Base-by-base conservation (phyloP, 768 basidiomycete species). In the Suillus alpinus region DNA sequence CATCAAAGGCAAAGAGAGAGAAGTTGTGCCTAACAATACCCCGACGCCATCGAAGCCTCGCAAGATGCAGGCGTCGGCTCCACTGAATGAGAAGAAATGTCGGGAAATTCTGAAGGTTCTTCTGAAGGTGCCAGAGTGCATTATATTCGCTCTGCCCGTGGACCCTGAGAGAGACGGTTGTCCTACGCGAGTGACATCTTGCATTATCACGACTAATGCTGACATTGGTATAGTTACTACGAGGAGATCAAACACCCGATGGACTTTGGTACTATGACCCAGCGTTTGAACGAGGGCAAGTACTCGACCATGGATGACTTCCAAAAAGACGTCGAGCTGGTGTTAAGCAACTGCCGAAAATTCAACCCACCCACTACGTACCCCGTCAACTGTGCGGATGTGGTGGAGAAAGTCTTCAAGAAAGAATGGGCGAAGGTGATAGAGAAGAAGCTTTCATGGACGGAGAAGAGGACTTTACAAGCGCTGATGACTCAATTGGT, bases 211-310 rank as follows among this genome's bases (percentile, higher is more conserved):
- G 12, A 12, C 29, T 59, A 36, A 7, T 40, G 32, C 36, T 60
- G 55, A 65, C 34, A 41, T 47, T 63, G 62, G 18, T 36, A 18
- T 66, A 97, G 94, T 20, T 98, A 98, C 73, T 86, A 91, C 62
- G 86, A 95, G 5, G 96, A 98, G 75, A 96, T 98, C 69, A 76
- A 84, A 62, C 77, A 90, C 65, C 96, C 96, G 6, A 98, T 98
- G 96, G 95, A 98, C 75, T 87, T 98, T 57, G 85, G 85, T 9
- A 96, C 95, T 2, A 91, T 97, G 65, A 72, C 73, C 14, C 76
- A 79, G 41, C 93, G 91, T 68, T 76, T 97, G 62, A 79, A 81
- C 41, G 77, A 83, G 56, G 83, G 81, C 53, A 78, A 83, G 67
- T 99, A 98, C 71, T 65, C 76, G 13, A 88, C 84, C 2, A 92